Evolutionary conservation across 2,329 filamentous ascomycete species (phyloP).

Genomic region (Fusarium nisikadoi): DNA sequence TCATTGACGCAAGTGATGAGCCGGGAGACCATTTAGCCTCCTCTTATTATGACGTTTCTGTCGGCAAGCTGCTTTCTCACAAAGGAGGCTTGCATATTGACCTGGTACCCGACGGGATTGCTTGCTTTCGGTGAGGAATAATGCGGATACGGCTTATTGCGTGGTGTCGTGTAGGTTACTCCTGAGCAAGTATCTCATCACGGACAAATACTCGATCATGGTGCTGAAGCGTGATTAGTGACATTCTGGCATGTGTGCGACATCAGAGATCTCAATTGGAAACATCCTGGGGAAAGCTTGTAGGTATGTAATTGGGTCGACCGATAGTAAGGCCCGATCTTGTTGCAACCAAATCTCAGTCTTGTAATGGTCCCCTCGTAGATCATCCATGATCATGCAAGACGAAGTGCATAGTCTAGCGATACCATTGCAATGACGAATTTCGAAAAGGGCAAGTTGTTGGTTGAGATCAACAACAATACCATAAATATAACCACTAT

Average conservation of each 20-base stretch:
- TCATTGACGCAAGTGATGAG: slow-evolving; percentile 39
- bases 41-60: neutral
- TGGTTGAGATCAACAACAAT: neutral
- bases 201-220: neutral
- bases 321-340: neutral
- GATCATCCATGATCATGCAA: neutral
- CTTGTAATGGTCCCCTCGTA: neutral
- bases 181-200: neutral
- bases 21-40: neutral
- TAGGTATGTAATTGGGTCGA: neutral
- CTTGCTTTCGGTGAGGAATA: neutral
- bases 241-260: neutral
- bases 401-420: neutral
- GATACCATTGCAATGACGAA: neutral
- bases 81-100: slow-evolving; percentile 2
- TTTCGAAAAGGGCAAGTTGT: neutral
- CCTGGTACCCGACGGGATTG: neutral
- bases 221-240: neutral
- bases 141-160: neutral
- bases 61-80: neutral
- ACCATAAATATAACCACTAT: neutral
- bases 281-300: neutral
- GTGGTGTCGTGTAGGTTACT: slow-evolving; percentile 22
- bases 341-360: neutral
- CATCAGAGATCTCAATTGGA: neutral